phyloP scores from a whole-genome alignment of 2,329 filamentous ascomycete genomes.

The Pestalotiopsis sp. region DNA sequence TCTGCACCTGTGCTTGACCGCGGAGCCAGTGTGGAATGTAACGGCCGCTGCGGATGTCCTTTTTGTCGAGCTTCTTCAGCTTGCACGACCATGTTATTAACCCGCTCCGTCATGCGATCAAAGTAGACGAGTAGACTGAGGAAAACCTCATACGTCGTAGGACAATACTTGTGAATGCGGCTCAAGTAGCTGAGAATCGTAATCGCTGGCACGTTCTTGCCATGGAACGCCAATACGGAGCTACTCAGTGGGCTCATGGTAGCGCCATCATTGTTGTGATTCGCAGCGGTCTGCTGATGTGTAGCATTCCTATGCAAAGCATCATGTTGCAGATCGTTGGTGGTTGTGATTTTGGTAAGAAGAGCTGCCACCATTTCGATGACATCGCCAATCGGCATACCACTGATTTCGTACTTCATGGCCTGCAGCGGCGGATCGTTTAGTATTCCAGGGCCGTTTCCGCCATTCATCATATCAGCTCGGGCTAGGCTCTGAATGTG shows the following conservation, averaged over 20 bases:
- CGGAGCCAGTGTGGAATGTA: slow-evolving; percentile 14
- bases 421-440: slow-evolving; percentile 56
- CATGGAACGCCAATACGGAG: slow-evolving; percentile 90
- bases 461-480: slow-evolving; percentile 68
- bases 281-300: slow-evolving; percentile 58
- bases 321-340: slow-evolving; percentile 93
- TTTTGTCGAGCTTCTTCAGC: slow-evolving; percentile 57
- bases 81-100: slow-evolving; percentile 80
- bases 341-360: slow-evolving; percentile 94
- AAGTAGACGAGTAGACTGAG: slow-evolving; percentile 95
- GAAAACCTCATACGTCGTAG: slow-evolving; percentile 97
- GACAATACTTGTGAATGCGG: slow-evolving; percentile 98
- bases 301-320: slow-evolving; percentile 75
- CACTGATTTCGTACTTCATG: slow-evolving; percentile 89
- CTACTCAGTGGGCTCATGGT: slow-evolving; percentile 62
- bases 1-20: slow-evolving; percentile 26
- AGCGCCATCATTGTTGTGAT: slow-evolving; percentile 50
- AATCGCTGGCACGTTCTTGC: slow-evolving; percentile 96
- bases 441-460: slow-evolving; percentile 50
- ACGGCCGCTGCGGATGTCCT: slow-evolving; percentile 25
- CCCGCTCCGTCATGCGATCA: slow-evolving; percentile 96
- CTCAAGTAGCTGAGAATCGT: slow-evolving; percentile 95
- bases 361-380: slow-evolving; percentile 99
- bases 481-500: slow-evolving; percentile 89
- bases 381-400: slow-evolving; percentile 94